Base-by-base conservation (phyloP, 1,284 basidiomycete species). In the Lignosus rhinocerotis region DNA sequence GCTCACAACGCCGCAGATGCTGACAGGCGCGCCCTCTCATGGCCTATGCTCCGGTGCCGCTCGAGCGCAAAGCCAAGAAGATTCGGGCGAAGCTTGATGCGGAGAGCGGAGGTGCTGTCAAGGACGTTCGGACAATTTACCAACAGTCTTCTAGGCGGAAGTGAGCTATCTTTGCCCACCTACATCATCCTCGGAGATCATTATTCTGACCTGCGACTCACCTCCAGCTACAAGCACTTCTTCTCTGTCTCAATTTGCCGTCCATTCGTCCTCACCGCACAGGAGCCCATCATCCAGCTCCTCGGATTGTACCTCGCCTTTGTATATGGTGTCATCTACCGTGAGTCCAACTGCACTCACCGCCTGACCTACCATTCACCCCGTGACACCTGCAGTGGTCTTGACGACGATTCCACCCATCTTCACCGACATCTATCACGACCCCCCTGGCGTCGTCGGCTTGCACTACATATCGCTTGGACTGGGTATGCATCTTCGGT, bases 381-480 rank as follows among this genome's bases (percentile, higher is more conserved):
- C n/a, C 12, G 2, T 10, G 9, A 12, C 3, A 16, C 14, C 6
- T 21, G 10, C 75, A 80, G 78, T 87, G 6, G 76, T 88, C 63
- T 72, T 92, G 45, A 88, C 88, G 0, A 86, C 82, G 0, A 85
- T 92, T n/a, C 81, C 86, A 0, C 62, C 70, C 0, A 88, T 90
- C 25, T 93, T 85, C 63, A 71, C 76, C 50, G 73, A 73, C 2
- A 68, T 77, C 1, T 88, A 90, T 61, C 64, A 72, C 19, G 68
- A 87, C 71, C 58, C 68, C 3, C 67, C 79, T 42, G 80, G 83
- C 46, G 86, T 90, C 46, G 80, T 85, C 0, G 87, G 81, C 0
- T 70, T 85, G 16, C 75, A 85, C 67, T 91, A 89, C 65, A 77
- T 90, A 58, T 80, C 87, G 1, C 76, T 90, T 2, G 86, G 85